Conservation (phyloP, 805 yeast species). For the Starmerella riodocensis region DNA sequence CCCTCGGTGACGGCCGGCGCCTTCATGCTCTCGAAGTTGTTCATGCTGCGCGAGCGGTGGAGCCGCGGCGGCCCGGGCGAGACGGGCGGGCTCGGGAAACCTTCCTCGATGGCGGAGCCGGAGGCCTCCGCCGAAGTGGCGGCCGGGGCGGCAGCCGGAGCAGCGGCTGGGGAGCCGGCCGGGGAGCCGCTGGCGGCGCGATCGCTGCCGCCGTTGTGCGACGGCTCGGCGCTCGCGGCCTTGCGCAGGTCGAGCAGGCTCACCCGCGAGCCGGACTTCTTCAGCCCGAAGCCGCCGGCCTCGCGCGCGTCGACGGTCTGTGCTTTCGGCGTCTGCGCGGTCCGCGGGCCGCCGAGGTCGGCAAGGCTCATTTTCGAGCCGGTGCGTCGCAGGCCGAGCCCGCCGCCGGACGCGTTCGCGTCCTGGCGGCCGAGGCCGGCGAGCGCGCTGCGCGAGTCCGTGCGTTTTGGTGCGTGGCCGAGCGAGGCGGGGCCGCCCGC, state of each 20-base stretch:
- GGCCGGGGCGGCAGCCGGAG: background rate
- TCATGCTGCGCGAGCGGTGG: slow-evolving; percentile 15
- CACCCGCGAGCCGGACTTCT: background rate
- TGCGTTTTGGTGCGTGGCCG: no score
- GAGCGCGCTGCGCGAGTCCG: no score
- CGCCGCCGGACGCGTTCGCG: background rate
- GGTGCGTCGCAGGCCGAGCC: slow-evolving; percentile 10
- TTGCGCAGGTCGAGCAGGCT: no score
- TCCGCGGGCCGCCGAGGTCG: background rate
- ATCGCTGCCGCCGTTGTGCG: background rate
- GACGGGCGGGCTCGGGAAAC: slow-evolving; percentile 1
- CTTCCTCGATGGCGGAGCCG: background rate
- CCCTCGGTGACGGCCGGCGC: slow-evolving; percentile 12
- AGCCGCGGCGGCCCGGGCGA: slow-evolving; percentile 7
- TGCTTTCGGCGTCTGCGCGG: background rate
- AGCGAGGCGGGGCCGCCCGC: no score
- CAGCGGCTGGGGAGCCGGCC: background rate
- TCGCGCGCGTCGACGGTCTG: no score
- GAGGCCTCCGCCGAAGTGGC: background rate
- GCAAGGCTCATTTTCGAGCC: slow-evolving; percentile 9
- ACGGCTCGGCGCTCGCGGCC: background rate
- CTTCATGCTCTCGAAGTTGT: slow-evolving; percentile 8
- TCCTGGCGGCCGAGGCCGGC: no score
- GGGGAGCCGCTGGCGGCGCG: background rate
- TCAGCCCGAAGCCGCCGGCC: no score